phyloP scores from a whole-genome alignment of 768 basidiomycete species.

The Amanita rimosa region DNA sequence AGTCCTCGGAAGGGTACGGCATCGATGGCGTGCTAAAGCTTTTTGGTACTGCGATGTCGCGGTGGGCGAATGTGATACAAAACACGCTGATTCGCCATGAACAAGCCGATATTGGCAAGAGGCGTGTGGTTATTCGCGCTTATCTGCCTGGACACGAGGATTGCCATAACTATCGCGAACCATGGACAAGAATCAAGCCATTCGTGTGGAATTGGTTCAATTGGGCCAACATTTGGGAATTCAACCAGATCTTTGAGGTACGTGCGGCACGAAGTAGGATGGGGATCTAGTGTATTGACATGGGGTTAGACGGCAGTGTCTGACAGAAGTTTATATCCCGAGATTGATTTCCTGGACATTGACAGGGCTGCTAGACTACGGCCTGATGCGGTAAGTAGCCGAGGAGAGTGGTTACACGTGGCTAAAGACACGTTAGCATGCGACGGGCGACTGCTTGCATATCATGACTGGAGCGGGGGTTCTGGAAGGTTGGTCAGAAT shows the following conservation, averaged over 20 bases:
- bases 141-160: conserved; percentile 60
- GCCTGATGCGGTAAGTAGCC: conserved; percentile 47
- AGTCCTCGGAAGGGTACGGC: conserved; percentile 28
- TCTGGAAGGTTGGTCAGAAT: conserved; percentile 38
- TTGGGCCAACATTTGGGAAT: conserved; percentile 49
- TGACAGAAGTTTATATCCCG: conserved; percentile 27
- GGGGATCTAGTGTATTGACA: neutral
- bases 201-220: conserved; percentile 46
- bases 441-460: conserved; percentile 33
- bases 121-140: conserved; percentile 44
- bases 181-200: conserved; percentile 34
- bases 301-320: conserved; percentile 27
- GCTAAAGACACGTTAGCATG: conserved; percentile 20
- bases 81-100: conserved; percentile 24
- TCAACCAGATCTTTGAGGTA: conserved; percentile 52
- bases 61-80: conserved; percentile 46
- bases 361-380: conserved; percentile 51
- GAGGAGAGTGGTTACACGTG: neutral
- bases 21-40: conserved; percentile 44
- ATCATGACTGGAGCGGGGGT: conserved; percentile 37
- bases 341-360: conserved; percentile 49
- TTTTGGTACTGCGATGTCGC: conserved; percentile 44
- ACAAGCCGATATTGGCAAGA: conserved; percentile 14
- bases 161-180: conserved; percentile 37
- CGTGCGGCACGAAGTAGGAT: conserved; percentile 7